A percentile compares a stretch with the other conserved stretches of the same genome.
These are phyloP conservation scores for Tolypocladium sp. DNA, from an alignment of 2,329 filamentous ascomycete species.

Conservation along the genomic window DNA sequence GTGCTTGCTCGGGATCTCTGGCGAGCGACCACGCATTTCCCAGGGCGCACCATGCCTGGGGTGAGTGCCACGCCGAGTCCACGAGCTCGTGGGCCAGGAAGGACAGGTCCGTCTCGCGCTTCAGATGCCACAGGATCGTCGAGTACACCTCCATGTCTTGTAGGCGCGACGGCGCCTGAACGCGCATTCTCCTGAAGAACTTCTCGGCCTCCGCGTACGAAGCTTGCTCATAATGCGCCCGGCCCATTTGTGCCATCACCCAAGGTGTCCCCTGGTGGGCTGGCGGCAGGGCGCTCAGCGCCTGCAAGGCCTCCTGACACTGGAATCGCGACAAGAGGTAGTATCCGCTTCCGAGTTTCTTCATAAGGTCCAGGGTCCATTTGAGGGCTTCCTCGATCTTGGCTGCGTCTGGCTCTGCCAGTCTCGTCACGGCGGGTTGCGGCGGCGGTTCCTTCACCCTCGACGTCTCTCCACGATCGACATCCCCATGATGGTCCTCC, in stretches of 20 bases:
- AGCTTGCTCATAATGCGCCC: constrained; percentile 84
- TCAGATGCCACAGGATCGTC: constrained; percentile 97
- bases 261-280: constrained; percentile 83
- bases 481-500: constrained; percentile 53
- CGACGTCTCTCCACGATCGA: constrained; percentile 55
- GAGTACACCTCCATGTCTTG: constrained; percentile 98
- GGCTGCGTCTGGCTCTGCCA: constrained; percentile 41
- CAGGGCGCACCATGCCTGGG: constrained; percentile 91
- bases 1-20: constrained; percentile 86
- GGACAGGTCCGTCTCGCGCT: constrained; percentile 82
- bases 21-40: constrained; percentile 93
- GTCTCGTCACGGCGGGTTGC: constrained; percentile 27
- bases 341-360: constrained; percentile 74
- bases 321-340: constrained; percentile 70
- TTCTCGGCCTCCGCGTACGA: constrained; percentile 81
- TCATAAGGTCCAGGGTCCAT: constrained; percentile 71
- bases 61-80: constrained; percentile 78
- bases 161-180: constrained; percentile 70
- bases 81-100: constrained; percentile 87
- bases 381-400: constrained; percentile 69
- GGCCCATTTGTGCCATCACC: constrained; percentile 84
- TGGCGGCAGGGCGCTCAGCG: constrained; percentile 61
- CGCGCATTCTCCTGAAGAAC: constrained; percentile 70
- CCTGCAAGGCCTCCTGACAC: constrained; percentile 65
- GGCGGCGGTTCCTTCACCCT: constrained; percentile 32